Percentiles rank a stretch among this genome's conserved stretches.
Evolutionary conservation across 2,329 filamentous ascomycete genomes (phyloP).

Genomic region (Diaporthe nobilis): DNA sequence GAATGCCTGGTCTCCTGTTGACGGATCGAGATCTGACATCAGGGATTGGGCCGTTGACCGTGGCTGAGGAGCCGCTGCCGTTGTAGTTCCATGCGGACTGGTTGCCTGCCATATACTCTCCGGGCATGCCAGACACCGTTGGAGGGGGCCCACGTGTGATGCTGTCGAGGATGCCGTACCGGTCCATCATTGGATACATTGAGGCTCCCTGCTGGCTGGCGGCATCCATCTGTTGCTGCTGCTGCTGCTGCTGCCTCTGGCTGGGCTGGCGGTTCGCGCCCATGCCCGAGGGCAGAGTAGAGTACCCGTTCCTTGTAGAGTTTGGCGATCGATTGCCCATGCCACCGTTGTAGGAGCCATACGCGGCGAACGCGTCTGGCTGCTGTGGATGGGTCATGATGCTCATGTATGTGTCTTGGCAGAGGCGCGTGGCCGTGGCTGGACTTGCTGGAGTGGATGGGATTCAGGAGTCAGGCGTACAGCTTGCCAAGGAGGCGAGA

Average conservation of each 20-base stretch:
- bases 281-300: constrained; percentile 46
- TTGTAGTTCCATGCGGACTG: constrained; percentile 50
- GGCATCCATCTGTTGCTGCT: constrained; percentile 47
- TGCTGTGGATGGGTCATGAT: constrained; percentile 42
- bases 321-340: constrained; percentile 47
- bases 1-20: constrained; percentile 68
- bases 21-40: constrained; percentile 74
- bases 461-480: background rate
- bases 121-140: constrained; percentile 44
- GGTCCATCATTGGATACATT: constrained; percentile 48
- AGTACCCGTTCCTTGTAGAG: constrained; percentile 48
- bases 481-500: constrained; percentile 29
- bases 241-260: constrained; percentile 47
- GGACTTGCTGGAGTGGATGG: background rate
- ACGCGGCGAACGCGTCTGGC: constrained; percentile 41
- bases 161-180: constrained; percentile 49
- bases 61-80: constrained; percentile 46
- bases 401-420: constrained; percentile 36
- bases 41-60: constrained; percentile 72
- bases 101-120: constrained; percentile 47
- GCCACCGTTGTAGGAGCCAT: constrained; percentile 39
- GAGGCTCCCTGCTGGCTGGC: constrained; percentile 44
- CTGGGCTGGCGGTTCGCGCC: constrained; percentile 45
- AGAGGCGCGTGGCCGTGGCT: constrained; percentile 26
- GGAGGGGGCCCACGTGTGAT: constrained; percentile 46